Percentiles rank a stretch among this genome's conserved stretches.
Evolutionary conservation across 257 asterid species (phyloP).

Genomic region (Forsythia viridissima): DNA sequence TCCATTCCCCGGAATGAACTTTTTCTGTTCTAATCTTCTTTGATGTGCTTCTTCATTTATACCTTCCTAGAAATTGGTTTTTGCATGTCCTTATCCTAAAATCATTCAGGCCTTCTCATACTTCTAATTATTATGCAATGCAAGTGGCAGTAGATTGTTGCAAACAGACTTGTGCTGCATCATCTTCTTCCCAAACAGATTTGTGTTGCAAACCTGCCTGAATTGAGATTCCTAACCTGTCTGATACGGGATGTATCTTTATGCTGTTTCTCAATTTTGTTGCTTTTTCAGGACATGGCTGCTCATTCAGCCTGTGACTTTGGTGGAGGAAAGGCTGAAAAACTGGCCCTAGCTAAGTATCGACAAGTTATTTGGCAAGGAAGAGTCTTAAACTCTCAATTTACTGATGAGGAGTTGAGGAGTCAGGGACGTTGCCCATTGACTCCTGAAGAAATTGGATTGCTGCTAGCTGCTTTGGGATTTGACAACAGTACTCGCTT

Average conservation of each 20-base stretch:
- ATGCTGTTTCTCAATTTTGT: neutral
- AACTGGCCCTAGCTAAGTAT: constrained; percentile 90
- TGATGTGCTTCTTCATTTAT: too few relatives aligned
- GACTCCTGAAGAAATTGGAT: constrained; percentile 98
- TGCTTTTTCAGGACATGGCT: constrained; percentile 87
- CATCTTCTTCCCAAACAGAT: neutral
- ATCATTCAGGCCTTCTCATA: neutral
- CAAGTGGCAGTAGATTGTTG: neutral
- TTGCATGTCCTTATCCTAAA: too few relatives aligned
- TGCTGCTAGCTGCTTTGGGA: constrained; percentile 94
- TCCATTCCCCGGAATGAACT: neutral
- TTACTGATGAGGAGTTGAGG: constrained; percentile 95
- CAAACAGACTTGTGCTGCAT: neutral
- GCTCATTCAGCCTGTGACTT: constrained; percentile 99
- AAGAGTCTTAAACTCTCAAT: constrained; percentile 90
- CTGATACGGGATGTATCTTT: neutral
- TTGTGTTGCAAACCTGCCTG: neutral
- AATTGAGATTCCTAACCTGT: neutral
- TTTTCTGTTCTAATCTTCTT: neutral
- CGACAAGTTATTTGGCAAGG: constrained; percentile 98
- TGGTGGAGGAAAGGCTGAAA: constrained; percentile 99
- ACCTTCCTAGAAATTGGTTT: too few relatives aligned
- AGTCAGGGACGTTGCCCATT: constrained; percentile 95
- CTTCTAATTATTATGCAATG: neutral
- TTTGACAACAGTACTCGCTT: constrained; percentile 86